Evolutionary conservation across 108 stramenopile genomes (phyloP), one percentile per base, ranked within the genome.

Genomic region (Cyclotella kingstonii): DNA sequence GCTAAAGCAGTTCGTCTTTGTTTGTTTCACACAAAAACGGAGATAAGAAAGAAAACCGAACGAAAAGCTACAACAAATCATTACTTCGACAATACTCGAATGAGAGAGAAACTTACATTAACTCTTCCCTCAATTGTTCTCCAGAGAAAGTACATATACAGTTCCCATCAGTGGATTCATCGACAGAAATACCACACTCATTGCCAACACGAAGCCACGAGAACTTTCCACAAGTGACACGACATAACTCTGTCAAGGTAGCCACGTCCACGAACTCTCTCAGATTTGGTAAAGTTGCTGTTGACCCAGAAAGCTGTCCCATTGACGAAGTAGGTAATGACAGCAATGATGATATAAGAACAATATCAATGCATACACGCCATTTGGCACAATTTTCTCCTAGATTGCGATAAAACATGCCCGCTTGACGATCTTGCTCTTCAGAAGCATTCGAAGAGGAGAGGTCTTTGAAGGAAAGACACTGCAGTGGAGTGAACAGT

Each of bases 201-300:
- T 72, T 82, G 15, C 89, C 89, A 70, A 61, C 64, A 25, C 68
- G 75, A 35, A 93, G 80, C 85, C 87, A 83, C 38, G 75, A 68
- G 54, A 90, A 74, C 33, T 74, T 60, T 4, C 92, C 92, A 58
- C 84, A 81, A 17, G 88, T 86, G 0, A 35, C 33, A 12, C 84
- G 78, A 55, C 87, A 90, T 5, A 90, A 42, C 60, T 87, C 76
- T n/a, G 74, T 56, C 26, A 90, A 35, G 10, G 92, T 90, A 14
- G 89, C 83, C 14, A 90, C 69, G 58, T 89, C 92, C 55, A 88
- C 47, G 70, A 75, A 93, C 50, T 73, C 73, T 33, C 71, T 45
- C 10, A 61, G 17, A 39, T 68, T 72, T 39, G 71, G 59, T 61
- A 29, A 34, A n/a, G 19, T 35, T 44, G 54, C 18, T 31, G 47